Percentiles rank a stretch among this genome's conserved stretches.
phyloP scores from a whole-genome alignment of 768 basidiomycete species.

The Artomyces pyxidatus region DNA sequence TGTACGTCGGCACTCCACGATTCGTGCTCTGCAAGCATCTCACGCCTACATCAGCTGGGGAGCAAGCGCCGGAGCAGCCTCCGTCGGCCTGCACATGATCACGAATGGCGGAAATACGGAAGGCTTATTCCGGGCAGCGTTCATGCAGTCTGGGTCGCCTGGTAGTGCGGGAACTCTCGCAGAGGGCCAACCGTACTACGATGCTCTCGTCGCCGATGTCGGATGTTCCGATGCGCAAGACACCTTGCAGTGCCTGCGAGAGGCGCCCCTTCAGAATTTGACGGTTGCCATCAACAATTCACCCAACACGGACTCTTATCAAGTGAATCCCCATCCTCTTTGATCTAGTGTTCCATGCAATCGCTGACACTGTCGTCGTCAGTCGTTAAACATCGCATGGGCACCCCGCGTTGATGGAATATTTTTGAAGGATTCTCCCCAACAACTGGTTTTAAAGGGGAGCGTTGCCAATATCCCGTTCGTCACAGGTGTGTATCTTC shows the following conservation, averaged over 20 bases:
- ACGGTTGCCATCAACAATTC: background rate
- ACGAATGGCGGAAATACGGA: slow-evolving; percentile 12
- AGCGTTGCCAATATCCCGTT: slow-evolving; percentile 8
- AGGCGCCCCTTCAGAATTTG: background rate
- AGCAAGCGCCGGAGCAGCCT: slow-evolving; percentile 29
- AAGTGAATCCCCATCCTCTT: background rate
- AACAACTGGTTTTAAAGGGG: slow-evolving; percentile 3
- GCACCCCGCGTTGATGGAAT: slow-evolving; percentile 11
- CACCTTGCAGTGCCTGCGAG: slow-evolving; percentile 8
- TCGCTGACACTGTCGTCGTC: background rate
- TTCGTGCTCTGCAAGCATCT: background rate
- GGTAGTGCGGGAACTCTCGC: slow-evolving; percentile 2
- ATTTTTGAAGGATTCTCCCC: slow-evolving; percentile 9
- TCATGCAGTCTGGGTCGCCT: slow-evolving; percentile 17
- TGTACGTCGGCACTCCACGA: slow-evolving; percentile 1
- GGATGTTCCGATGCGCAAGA: background rate
- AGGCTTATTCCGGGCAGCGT: slow-evolving; percentile 11
- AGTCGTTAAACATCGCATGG: slow-evolving; percentile 4
- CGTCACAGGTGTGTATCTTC: background rate
- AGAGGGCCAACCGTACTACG: slow-evolving; percentile 10
- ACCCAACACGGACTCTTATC: background rate
- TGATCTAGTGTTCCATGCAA: background rate
- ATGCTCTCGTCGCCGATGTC: slow-evolving; percentile 2
- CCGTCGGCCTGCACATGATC: slow-evolving; percentile 19
- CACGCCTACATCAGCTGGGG: slow-evolving; percentile 17